phyloP scores from a whole-genome alignment of 306 rosid species.

The Lathyrus sativus region DNA sequence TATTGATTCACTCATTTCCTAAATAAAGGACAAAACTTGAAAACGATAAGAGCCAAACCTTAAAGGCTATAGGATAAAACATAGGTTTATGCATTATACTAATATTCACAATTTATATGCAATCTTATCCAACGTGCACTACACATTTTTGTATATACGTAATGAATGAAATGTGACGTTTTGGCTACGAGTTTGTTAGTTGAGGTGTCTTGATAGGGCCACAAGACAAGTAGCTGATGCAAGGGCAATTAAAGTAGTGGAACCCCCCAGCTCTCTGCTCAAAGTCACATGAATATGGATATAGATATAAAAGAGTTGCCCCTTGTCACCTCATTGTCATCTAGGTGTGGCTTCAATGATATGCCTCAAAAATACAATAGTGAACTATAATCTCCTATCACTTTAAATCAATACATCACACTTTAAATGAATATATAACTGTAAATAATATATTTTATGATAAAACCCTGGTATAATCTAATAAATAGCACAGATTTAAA shows the following conservation, averaged over 20 bases:
- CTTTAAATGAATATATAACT: too few relatives aligned
- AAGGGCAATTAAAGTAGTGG: slow-evolving; percentile 43
- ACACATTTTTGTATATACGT: neutral
- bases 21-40: neutral
- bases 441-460: too few relatives aligned
- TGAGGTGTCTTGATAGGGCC: slow-evolving; percentile 7
- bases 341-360: neutral
- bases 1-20: neutral
- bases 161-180: slow-evolving; percentile 1
- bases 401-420: too few relatives aligned
- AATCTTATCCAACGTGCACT: neutral
- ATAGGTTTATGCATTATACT: neutral
- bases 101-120: neutral
- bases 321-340: slow-evolving; percentile 6
- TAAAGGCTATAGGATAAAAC: neutral
- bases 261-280: slow-evolving; percentile 21
- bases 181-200: slow-evolving; percentile 8
- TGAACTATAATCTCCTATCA: too few relatives aligned
- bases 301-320: slow-evolving; percentile 4
- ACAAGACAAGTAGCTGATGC: neutral
- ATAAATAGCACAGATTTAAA: too few relatives aligned
- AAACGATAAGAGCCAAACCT: neutral
- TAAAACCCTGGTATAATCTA: too few relatives aligned
- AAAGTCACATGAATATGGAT: slow-evolving; percentile 43
- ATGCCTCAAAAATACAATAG: neutral